Evolutionary conservation across 495 filamentous ascomycete species (phyloP).

Genomic region (Penicillium daleae): DNA sequence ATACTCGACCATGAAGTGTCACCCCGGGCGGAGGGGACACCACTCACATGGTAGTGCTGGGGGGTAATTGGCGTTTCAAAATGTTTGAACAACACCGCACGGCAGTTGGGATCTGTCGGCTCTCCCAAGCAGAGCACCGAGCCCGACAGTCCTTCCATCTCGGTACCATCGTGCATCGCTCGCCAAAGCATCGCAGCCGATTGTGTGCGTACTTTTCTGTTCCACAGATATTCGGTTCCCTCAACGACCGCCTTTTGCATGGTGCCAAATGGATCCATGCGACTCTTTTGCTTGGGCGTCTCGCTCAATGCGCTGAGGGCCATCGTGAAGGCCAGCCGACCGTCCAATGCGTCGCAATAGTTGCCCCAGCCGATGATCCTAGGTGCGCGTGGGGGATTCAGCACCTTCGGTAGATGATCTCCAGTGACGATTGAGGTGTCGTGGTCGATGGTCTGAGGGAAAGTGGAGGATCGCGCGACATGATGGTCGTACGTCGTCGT

Average conservation of each 20-base stretch:
- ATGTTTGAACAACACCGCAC: conserved; percentile 22
- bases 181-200: conserved; percentile 20
- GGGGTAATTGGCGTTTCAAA: conserved; percentile 21
- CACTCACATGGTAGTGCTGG: conserved; percentile 11
- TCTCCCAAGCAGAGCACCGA: conserved; percentile 22
- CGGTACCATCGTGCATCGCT: conserved; percentile 20
- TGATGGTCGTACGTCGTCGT: conserved; percentile 20
- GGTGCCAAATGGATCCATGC: conserved; percentile 13
- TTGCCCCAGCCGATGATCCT: conserved; percentile 21
- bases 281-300: neutral
- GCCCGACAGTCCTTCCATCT: conserved; percentile 19
- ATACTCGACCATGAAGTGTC: conserved; percentile 19
- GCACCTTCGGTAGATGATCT: conserved; percentile 15
- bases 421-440: conserved; percentile 21
- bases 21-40: neutral
- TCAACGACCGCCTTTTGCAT: conserved; percentile 22
- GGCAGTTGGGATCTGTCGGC: conserved; percentile 16
- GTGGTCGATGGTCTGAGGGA: conserved; percentile 21
- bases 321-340: conserved; percentile 20
- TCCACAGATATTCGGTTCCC: conserved; percentile 24
- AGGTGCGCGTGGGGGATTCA: conserved; percentile 17
- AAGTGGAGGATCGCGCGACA: conserved; percentile 10
- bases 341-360: conserved; percentile 20
- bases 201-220: conserved; percentile 20
- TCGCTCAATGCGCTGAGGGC: conserved; percentile 9